Evolutionary conservation across 2,329 filamentous ascomycete species (phyloP).

Genomic region (Cladosporium austrohemisphaericum): DNA sequence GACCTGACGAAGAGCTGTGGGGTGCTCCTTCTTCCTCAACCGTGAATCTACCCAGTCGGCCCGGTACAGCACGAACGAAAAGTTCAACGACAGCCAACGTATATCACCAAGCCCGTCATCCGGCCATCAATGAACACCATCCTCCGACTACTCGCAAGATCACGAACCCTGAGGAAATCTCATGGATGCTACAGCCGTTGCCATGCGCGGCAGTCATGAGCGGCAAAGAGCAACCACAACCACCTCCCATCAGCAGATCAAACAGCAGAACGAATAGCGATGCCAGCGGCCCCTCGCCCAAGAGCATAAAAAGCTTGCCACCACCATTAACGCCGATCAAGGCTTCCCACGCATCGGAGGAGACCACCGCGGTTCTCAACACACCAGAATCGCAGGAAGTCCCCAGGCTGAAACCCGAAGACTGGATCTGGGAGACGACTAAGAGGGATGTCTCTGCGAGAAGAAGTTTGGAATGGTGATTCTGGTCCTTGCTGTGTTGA

Average conservation of each 20-base stretch:
- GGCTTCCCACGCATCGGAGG: slow-evolving; percentile 35
- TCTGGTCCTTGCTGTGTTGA: too few relatives aligned
- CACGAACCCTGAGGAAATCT: slow-evolving; percentile 55
- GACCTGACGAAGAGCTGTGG: slow-evolving; percentile 86
- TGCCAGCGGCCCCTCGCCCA: slow-evolving; percentile 34
- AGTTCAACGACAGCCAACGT: slow-evolving; percentile 12
- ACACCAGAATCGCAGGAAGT: slow-evolving; percentile 34
- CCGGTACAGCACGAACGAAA: slow-evolving; percentile 14
- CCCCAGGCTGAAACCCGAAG: neutral
- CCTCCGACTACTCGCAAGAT: slow-evolving; percentile 45
- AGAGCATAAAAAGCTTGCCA: slow-evolving; percentile 14
- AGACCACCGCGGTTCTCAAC: slow-evolving; percentile 10
- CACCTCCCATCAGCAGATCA: slow-evolving; percentile 24
- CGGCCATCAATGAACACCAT: slow-evolving; percentile 68
- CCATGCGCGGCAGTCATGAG: slow-evolving; percentile 89
- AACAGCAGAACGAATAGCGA: slow-evolving; percentile 56
- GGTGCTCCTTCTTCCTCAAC: slow-evolving; percentile 45
- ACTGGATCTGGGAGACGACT: slow-evolving; percentile 9
- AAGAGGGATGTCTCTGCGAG: slow-evolving; percentile 6
- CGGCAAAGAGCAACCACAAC: slow-evolving; percentile 59
- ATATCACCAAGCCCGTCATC: slow-evolving; percentile 23
- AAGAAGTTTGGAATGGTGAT: slow-evolving; percentile 11
- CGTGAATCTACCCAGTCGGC: slow-evolving; percentile 13
- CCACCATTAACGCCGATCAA: slow-evolving; percentile 37
- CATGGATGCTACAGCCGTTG: slow-evolving; percentile 91